Evolutionary conservation across 768 basidiomycete species (phyloP), one percentile per base, ranked within the genome.

Genomic region (Boletellus sp.): DNA sequence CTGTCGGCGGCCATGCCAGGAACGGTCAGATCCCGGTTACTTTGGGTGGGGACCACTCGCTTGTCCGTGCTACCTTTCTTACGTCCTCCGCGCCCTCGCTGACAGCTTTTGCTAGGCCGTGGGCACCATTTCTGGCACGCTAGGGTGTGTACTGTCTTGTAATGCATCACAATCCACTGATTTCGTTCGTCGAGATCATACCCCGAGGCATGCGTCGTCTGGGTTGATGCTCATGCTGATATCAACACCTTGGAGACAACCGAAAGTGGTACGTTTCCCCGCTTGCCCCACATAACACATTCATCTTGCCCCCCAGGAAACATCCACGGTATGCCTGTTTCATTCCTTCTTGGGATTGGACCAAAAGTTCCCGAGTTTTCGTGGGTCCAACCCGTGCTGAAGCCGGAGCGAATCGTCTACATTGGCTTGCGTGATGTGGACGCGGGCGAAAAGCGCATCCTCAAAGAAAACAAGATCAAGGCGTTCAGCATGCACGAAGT

Each of bases 151-250:
- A 13, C 45, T 15, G 13, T 33, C 48, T 35, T 16, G 3, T 22
- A 45, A 15, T 28, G 11, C 23, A 23, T 32, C 28, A 20, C 38
- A 26, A 47, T 23, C 44, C 24, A 32, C 44, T 54, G 22, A 61
- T 47, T 44, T 37, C 17, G 19, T 20, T 22, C 34, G 47, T 53
- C 22, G 43, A 91, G 90, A 50, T 73, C 76, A 40, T 78, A 90
- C 62, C 85, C 88, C 12, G 80, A 91, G 24, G 84, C 89, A 20
- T 90, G 90, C 64, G 85, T 99, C 32, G 74, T 99, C 53, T 98
- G 96, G 96, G 75, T 98, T 51, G 96, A 99, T 65, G 96, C 96
- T 3, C 96, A 97, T 61, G 87, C 93, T 17, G 96, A 98, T 66
- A 92, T 99, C 73, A 97, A 99, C 70, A 96, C 94, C 6, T 72